phyloP scores from a whole-genome alignment of 2,329 filamentous ascomycete genomes.

The Rhynchosporium agropyri region DNA sequence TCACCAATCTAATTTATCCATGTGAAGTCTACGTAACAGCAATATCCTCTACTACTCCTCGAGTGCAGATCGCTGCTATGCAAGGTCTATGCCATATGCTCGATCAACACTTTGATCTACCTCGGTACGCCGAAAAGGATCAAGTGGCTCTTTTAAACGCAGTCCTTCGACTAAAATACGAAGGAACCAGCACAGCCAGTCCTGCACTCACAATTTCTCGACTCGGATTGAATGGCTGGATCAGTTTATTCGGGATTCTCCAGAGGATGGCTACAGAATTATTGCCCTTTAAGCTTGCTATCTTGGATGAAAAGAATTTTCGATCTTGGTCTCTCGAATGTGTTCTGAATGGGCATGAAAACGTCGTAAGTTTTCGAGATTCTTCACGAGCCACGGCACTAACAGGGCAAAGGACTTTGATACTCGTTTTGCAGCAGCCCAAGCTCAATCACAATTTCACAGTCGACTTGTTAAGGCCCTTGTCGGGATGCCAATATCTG shows the following conservation, averaged over 20 bases:
- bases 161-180: not conserved
- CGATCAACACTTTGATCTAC: not conserved
- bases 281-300: not conserved
- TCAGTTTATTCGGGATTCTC: not conserved
- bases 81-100: conserved; percentile 10
- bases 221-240: not conserved
- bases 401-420: conserved; percentile 58
- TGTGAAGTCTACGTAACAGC: conserved; percentile 4
- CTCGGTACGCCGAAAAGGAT: not conserved
- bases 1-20: not conserved
- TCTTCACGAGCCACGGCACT: not conserved
- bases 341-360: conserved; percentile 6
- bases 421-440: conserved; percentile 48
- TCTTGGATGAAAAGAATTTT: not conserved
- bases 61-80: conserved; percentile 11
- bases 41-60: not conserved
- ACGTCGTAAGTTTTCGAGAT: not conserved
- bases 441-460: conserved; percentile 53
- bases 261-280: not conserved
- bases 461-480: conserved; percentile 3
- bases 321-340: conserved; percentile 14
- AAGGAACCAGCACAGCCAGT: not conserved
- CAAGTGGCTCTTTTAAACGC: not conserved
- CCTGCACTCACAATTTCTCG: not conserved
- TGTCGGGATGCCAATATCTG: not conserved